Conservation (phyloP, 192 early-diverging fungal species). For the Spinellus fusiger region DNA sequence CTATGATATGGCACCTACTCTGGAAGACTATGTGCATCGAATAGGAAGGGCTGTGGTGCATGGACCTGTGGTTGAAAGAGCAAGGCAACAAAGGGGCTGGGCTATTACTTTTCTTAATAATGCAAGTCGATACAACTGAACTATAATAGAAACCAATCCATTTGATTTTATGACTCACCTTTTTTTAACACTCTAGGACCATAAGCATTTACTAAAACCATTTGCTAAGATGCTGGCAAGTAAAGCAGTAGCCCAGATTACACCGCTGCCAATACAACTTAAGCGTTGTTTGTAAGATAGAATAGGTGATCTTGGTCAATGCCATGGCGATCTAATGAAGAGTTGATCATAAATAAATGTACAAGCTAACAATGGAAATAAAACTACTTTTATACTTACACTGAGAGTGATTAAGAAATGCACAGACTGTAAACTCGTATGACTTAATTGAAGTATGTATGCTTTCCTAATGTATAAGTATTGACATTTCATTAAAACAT, state of each 20-base stretch:
- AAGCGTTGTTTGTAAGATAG: conserved; percentile 17
- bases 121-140: conserved; percentile 8
- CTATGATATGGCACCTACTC: conserved; percentile 51
- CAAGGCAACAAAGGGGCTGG: conserved; percentile 35
- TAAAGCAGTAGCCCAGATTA: conserved; percentile 34
- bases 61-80: conserved; percentile 6
- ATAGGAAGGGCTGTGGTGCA: conserved; percentile 39
- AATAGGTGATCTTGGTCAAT: neutral
- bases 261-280: conserved; percentile 43
- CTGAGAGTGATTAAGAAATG: too few species aligned
- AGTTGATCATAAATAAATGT: too few species aligned
- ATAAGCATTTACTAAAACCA: conserved; percentile 35
- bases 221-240: conserved; percentile 39
- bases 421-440: too few species aligned
- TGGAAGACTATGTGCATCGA: conserved; percentile 55
- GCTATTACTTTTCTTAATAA: conserved; percentile 55
- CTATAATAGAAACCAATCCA: neutral
- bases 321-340: too few species aligned
- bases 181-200: conserved; percentile 26
- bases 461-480: too few species aligned
- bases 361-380: too few species aligned
- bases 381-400: too few species aligned
- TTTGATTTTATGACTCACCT: neutral
- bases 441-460: too few species aligned
- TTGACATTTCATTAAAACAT: too few species aligned